Evolutionary conservation across 2,329 filamentous ascomycete genomes (phyloP), one percentile per base, ranked within the genome.

Genomic region (Emergomyces pasteurianus): DNA sequence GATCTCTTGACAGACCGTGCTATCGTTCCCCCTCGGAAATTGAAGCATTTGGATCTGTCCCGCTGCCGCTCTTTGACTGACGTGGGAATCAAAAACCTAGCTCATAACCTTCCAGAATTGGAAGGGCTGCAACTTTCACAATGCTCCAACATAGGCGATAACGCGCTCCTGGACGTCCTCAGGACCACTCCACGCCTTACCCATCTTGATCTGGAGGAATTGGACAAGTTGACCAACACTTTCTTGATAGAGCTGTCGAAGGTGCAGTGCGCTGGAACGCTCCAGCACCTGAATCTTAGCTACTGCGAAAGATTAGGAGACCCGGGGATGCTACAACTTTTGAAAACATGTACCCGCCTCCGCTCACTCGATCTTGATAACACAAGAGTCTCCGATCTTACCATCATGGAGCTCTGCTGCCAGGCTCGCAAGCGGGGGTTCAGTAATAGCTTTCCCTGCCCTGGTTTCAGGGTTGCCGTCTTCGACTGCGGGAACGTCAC

Each of bases 401-500:
- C 89, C 4, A 83, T 97, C 10, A 83, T 86, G 61, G 92, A 96
- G 77, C 90, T 92, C 1, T 89, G 91, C 9, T 79, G 83, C n/a
- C 88, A 89, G 77, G 83, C 96, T 18, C 84, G 86, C 60, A 79
- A 80, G 58, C 87, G 90, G 49, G 83, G 79, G 36, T 80, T 80
- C 63, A 73, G 76, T n/a, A 74, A 74, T 10, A 67, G 73, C 5
- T 66, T 73, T 3, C 85, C 86, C 2, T 73, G 74, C 43, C 72
- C 88, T 18, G 88, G 89, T 8, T 79, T 97, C 1, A 83, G 83
- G 50, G 78, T 97, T 65, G 87, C 92, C 0, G 86, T 92, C 8
- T 99, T 94, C 71, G 94, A 99, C 75, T 97, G 92, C 72, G 84
- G 87, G 65, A 89, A 92, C 67, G 85, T 97, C 2, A 96, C 90